Percentiles rank a stretch among this genome's conserved stretches.
phyloP scores from a whole-genome alignment of 306 rosid species.

The Psophocarpus tetragonolobus region DNA sequence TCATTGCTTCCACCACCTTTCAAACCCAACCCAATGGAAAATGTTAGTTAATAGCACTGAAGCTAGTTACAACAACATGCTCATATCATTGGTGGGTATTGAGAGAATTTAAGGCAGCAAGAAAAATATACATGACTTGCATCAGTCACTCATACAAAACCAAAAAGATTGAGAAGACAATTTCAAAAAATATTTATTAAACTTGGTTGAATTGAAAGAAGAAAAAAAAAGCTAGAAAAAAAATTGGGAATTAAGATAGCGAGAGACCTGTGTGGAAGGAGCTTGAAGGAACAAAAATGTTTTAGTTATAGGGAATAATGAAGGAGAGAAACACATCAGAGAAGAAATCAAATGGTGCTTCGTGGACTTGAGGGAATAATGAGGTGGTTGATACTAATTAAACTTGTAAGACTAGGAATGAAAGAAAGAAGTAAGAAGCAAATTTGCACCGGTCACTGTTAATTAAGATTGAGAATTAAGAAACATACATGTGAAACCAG shows the following conservation, averaged over 20 bases:
- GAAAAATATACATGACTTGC: not conserved
- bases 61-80: not conserved
- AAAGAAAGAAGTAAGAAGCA: too few relatives aligned
- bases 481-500: too few relatives aligned
- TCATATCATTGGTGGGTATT: not conserved
- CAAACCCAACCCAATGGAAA: not conserved
- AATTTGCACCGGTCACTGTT: too few relatives aligned
- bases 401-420: too few relatives aligned
- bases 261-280: not conserved
- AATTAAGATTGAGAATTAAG: too few relatives aligned
- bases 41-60: not conserved
- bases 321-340: constrained; percentile 51
- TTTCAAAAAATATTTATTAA: not conserved
- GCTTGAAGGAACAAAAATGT: not conserved
- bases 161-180: not conserved
- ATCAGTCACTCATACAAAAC: constrained; percentile 17
- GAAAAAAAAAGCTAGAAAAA: not conserved
- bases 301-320: too few relatives aligned
- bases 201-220: not conserved
- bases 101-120: not conserved
- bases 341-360: constrained; percentile 52
- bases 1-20: constrained; percentile 48
- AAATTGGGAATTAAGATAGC: not conserved
- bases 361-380: too few relatives aligned
- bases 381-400: too few relatives aligned